phyloP scores from a whole-genome alignment of 140 eudicot genomes.

The Ambrosia hybrid region DNA sequence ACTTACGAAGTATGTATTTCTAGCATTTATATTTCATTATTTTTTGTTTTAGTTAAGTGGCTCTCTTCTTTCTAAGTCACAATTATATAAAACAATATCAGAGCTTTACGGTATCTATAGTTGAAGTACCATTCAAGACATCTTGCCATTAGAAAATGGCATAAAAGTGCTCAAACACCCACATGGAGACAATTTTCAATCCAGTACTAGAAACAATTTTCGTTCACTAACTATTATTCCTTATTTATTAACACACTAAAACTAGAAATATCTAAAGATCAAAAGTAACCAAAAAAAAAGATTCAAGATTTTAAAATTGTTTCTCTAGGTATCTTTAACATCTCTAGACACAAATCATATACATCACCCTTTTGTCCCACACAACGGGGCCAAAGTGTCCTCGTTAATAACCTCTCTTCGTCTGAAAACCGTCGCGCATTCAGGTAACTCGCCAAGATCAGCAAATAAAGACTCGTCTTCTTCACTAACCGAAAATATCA shows the following conservation, averaged over 20 bases:
- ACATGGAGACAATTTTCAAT: constrained; percentile 38
- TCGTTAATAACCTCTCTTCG: constrained; percentile 40
- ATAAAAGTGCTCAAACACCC: constrained; percentile 30
- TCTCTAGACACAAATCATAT: constrained; percentile 43
- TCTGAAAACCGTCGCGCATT: constrained; percentile 73
- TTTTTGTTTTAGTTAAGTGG: neutral
- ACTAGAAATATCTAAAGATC: constrained; percentile 31
- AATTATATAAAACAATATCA: neutral
- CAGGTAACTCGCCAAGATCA: constrained; percentile 93
- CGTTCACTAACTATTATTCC: constrained; percentile 34
- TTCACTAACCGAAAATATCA: constrained; percentile 56
- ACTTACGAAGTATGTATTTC: neutral
- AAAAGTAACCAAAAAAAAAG: neutral
- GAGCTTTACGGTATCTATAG: constrained; percentile 11
- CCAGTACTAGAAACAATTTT: constrained; percentile 33
- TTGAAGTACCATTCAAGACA: constrained; percentile 33
- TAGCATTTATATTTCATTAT: neutral
- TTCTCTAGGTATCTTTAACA: constrained; percentile 42
- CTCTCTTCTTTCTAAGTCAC: neutral
- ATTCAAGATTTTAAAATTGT: constrained; percentile 14
- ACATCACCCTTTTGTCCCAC: constrained; percentile 59
- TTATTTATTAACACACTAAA: constrained; percentile 42
- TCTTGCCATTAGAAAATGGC: constrained; percentile 26
- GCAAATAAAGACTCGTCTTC: constrained; percentile 87
- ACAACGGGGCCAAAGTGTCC: constrained; percentile 51